These are phyloP conservation scores for Aspergillus diversus DNA, from an alignment of 495 filamentous ascomycete genomes.

Conservation along the genomic window DNA sequence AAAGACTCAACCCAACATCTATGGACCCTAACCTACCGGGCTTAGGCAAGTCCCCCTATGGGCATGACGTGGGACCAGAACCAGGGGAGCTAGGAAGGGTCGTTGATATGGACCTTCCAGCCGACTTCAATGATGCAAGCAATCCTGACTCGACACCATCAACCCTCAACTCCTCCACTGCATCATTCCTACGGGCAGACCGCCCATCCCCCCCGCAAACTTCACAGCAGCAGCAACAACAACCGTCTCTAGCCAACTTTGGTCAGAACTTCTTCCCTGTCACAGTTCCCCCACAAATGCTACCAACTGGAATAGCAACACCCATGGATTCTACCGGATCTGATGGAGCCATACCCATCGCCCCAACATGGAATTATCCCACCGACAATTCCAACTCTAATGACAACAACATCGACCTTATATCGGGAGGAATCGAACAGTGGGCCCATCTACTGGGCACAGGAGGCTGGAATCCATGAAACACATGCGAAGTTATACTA, in stretches of 20 bases:
- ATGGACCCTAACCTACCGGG: not conserved
- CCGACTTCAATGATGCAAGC: conserved; percentile 22
- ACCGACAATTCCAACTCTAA: conserved; percentile 20
- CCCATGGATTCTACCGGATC: conserved; percentile 21
- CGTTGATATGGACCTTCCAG: conserved; percentile 16
- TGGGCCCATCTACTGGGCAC: conserved; percentile 40
- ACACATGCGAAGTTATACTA: not conserved
- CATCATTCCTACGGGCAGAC: conserved; percentile 11
- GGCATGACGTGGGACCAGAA: not conserved
- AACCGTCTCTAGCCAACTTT: not conserved
- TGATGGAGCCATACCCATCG: conserved; percentile 20
- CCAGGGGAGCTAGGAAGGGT: not conserved
- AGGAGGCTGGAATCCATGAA: conserved; percentile 22
- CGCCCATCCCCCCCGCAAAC: conserved; percentile 12
- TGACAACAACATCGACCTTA: conserved; percentile 26
- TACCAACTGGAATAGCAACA: conserved; percentile 12
- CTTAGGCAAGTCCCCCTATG: conserved; percentile 3
- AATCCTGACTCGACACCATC: conserved; percentile 17
- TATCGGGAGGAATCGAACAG: conserved; percentile 33
- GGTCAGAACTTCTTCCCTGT: not conserved
- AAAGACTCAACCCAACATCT: not conserved
- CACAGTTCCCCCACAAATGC: conserved; percentile 2
- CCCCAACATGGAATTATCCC: conserved; percentile 31
- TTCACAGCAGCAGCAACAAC: not conserved
- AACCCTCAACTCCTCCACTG: conserved; percentile 15